These are phyloP conservation scores for Actinomucor elegans DNA, from an alignment of 371 early-diverging fungal genomes.

Conservation along the genomic window DNA sequence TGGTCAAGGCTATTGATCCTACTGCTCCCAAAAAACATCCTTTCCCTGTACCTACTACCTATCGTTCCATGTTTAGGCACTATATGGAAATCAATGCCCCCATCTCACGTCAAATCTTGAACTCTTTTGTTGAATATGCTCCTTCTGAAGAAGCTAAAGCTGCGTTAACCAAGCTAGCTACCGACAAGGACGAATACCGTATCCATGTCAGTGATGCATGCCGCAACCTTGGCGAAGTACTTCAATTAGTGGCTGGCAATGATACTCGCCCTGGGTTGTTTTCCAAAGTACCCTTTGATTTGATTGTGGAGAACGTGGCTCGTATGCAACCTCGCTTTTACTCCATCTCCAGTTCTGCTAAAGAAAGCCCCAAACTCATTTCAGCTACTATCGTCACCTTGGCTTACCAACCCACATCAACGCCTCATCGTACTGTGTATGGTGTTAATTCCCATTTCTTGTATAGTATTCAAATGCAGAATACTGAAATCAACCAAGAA, in stretches of 20 bases:
- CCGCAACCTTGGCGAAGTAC: conserved; percentile 67
- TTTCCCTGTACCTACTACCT: conserved; percentile 88
- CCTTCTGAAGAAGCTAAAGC: conserved; percentile 58
- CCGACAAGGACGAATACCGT: conserved; percentile 74
- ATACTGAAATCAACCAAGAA: neutral
- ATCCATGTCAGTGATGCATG: conserved; percentile 62
- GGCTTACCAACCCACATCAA: conserved; percentile 66
- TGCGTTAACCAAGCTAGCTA: conserved; percentile 55
- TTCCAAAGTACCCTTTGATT: conserved; percentile 64
- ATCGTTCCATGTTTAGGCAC: conserved; percentile 84
- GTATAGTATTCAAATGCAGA: conserved; percentile 20
- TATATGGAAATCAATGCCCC: conserved; percentile 86
- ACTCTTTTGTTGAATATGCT: conserved; percentile 59
- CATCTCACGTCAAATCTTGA: conserved; percentile 65
- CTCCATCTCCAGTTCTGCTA: conserved; percentile 90
- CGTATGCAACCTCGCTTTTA: conserved; percentile 92
- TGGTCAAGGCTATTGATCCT: conserved; percentile 65
- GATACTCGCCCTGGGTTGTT: conserved; percentile 32
- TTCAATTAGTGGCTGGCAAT: conserved; percentile 40
- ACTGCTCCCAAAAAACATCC: conserved; percentile 72
- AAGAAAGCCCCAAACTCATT: conserved; percentile 69
- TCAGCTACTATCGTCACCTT: conserved; percentile 88
- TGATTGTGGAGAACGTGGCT: conserved; percentile 79
- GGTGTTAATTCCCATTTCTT: conserved; percentile 82
- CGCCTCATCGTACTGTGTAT: conserved; percentile 57